Conservation (phyloP, 2,329 filamentous ascomycete genomes). For the Nothophaeocryptopus gaeumannii region DNA sequence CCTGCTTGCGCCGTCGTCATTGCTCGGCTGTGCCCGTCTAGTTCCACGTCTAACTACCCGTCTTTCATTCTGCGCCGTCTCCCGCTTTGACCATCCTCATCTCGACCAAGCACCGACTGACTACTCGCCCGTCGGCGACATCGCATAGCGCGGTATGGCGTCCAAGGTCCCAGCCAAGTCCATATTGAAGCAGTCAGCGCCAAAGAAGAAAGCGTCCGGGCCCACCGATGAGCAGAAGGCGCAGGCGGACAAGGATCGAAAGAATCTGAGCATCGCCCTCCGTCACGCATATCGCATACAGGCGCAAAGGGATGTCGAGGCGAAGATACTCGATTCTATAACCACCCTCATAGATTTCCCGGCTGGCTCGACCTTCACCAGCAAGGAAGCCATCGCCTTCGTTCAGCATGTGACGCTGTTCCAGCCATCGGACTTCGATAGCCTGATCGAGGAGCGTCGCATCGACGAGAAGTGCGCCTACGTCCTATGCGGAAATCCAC, state of each 20-base stretch:
- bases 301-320: conserved; percentile 74
- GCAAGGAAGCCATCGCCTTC: conserved; percentile 64
- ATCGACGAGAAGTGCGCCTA: conserved; percentile 81
- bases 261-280: conserved; percentile 64
- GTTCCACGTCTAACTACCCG: too few relatives aligned
- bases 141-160: conserved; percentile 21
- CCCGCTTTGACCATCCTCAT: neutral
- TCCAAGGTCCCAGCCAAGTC: conserved; percentile 40
- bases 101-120: neutral
- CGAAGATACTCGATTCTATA: conserved; percentile 68
- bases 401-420: conserved; percentile 67
- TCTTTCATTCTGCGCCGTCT: too few relatives aligned
- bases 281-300: conserved; percentile 81
- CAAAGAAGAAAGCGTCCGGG: conserved; percentile 24
- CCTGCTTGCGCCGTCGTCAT: too few relatives aligned
- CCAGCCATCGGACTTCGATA: conserved; percentile 85
- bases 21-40: too few relatives aligned
- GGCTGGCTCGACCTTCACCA: conserved; percentile 47
- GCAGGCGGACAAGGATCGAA: conserved; percentile 36
- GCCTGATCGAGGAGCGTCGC: conserved; percentile 84
- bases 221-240: conserved; percentile 28
- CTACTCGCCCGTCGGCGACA: too few relatives aligned
- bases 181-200: conserved; percentile 45
- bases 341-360: conserved; percentile 68
- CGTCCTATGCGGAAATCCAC: conserved; percentile 68